A percentile compares a stretch with the other conserved stretches of the same genome.
Conservation (phyloP, 768 basidiomycete genomes). For the Tephrocybe sp. region DNA sequence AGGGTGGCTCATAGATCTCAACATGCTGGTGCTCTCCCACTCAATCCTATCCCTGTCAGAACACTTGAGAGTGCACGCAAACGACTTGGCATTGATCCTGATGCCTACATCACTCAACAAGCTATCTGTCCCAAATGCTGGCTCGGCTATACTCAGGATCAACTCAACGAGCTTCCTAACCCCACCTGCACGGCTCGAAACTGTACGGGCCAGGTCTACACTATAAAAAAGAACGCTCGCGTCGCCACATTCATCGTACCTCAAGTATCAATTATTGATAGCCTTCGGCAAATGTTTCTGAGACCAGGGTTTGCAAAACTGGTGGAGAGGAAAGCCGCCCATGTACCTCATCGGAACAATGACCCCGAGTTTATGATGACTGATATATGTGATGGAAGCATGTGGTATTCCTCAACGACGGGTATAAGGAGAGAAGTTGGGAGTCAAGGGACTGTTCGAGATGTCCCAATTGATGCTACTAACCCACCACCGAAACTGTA, state of each 20-base stretch:
- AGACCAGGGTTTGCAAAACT: background rate
- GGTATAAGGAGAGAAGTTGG: background rate
- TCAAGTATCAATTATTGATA: background rate
- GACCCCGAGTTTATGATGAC: conserved; percentile 1
- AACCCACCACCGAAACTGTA: background rate
- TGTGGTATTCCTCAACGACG: background rate
- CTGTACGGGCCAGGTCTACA: background rate
- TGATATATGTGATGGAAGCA: background rate
- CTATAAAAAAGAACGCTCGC: background rate
- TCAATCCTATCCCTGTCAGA: background rate
- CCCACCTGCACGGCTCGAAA: background rate
- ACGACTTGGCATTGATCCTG: background rate
- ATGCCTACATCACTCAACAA: background rate
- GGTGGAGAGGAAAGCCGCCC: background rate
- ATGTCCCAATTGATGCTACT: background rate
- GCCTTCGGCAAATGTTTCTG: background rate
- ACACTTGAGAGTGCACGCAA: background rate
- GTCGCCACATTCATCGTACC: background rate
- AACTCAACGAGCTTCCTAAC: background rate
- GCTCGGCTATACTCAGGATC: background rate
- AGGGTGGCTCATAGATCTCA: too few relatives aligned
- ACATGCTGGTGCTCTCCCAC: background rate
- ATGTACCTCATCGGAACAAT: background rate
- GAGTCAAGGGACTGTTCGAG: background rate
- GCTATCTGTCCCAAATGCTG: background rate